Evolutionary conservation across 2,329 filamentous ascomycete species (phyloP).

Genomic region (Epichloe coenophiala): DNA sequence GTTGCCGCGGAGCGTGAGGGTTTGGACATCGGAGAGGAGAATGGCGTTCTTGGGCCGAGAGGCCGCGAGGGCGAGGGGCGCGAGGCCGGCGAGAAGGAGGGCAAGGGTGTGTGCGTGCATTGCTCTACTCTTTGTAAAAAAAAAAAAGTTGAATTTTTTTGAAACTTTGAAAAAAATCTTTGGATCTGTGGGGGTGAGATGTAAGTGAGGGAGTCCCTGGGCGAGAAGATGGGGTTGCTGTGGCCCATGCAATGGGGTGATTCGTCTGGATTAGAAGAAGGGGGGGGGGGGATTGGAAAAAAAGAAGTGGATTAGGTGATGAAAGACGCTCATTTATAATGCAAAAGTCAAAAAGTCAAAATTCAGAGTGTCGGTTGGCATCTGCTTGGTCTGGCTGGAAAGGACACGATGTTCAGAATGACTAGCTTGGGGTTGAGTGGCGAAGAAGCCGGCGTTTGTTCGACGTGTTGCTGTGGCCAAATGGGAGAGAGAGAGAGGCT

Average conservation of each 20-base stretch:
- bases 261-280: too few species aligned
- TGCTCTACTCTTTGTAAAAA: background rate
- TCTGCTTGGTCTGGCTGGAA: background rate
- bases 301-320: too few species aligned
- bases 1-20: constrained; percentile 61
- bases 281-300: too few species aligned
- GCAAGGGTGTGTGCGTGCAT: constrained; percentile 17
- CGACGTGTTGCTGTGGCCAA: background rate
- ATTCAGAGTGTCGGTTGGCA: too few species aligned
- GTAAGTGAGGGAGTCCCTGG: too few species aligned
- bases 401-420: constrained; percentile 14
- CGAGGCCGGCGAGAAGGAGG: constrained; percentile 10
- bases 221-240: too few species aligned
- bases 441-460: background rate
- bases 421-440: background rate
- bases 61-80: constrained; percentile 15
- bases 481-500: background rate
- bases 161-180: too few species aligned
- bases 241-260: too few species aligned
- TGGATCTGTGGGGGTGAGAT: background rate
- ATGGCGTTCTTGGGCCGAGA: constrained; percentile 35
- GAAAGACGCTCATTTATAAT: too few species aligned
- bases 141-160: too few species aligned
- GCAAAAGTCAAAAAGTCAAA: too few species aligned
- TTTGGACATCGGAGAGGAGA: constrained; percentile 50